phyloP scores from a whole-genome alignment of 1,284 basidiomycete species.

The Microbotryomycetes sp. region DNA sequence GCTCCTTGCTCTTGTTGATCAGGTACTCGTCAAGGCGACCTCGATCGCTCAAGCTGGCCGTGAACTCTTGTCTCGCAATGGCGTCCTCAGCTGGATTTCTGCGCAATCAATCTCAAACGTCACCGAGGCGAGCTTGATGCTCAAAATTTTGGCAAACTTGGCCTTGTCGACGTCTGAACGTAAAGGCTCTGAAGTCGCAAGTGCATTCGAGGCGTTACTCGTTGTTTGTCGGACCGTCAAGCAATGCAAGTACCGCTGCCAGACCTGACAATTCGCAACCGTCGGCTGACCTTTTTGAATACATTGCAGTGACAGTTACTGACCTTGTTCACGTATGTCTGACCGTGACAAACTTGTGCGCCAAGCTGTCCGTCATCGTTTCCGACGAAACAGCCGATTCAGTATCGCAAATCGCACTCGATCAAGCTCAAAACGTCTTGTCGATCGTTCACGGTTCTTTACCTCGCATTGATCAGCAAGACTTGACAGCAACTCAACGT shows the following conservation, averaged over 20 bases:
- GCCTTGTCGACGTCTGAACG: background rate
- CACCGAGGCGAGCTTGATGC: constrained; percentile 13
- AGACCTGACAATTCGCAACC: background rate
- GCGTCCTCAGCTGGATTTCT: constrained; percentile 18
- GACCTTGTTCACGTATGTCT: background rate
- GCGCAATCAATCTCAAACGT: constrained; percentile 14
- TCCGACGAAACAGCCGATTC: background rate
- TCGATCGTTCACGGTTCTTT: no score
- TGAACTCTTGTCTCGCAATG: constrained; percentile 34
- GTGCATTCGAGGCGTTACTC: background rate
- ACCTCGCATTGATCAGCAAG: background rate
- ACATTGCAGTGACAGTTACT: background rate
- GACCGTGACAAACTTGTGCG: background rate
- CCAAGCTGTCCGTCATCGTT: background rate
- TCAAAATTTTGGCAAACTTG: constrained; percentile 10
- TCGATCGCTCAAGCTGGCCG: constrained; percentile 25
- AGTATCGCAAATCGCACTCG: background rate
- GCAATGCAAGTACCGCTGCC: background rate
- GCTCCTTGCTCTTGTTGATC: no score
- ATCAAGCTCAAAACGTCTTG: no score
- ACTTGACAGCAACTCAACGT: background rate
- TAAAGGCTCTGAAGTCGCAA: background rate
- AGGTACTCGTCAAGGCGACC: constrained; percentile 27
- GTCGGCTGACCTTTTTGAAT: background rate
- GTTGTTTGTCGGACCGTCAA: background rate